phyloP scores from a whole-genome alignment of 495 filamentous ascomycete genomes.

The Staphylotrichum longicolle region DNA sequence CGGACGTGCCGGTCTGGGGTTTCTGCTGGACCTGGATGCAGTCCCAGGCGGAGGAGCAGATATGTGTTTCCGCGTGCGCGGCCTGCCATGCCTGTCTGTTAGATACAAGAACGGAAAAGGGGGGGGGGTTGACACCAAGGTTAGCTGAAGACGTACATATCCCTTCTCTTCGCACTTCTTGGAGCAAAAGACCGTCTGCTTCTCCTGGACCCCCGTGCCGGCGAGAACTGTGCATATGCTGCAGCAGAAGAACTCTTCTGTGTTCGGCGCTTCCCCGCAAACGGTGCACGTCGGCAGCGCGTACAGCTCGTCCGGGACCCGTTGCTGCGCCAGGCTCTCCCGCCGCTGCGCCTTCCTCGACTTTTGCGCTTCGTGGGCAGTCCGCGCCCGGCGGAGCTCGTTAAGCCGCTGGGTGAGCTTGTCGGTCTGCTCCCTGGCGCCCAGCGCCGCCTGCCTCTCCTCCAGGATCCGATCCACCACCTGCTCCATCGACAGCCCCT shows the following conservation, averaged over 20 bases:
- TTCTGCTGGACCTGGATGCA: slow-evolving; percentile 23
- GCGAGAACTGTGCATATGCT: slow-evolving; percentile 41
- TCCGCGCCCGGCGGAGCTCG: slow-evolving; percentile 43
- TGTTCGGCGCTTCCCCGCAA: slow-evolving; percentile 33
- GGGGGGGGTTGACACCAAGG: not conserved
- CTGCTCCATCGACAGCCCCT: slow-evolving; percentile 35
- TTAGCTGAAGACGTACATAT: slow-evolving; percentile 36
- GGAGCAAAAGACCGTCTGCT: slow-evolving; percentile 45
- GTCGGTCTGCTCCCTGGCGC: slow-evolving; percentile 37
- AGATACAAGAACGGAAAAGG: not conserved
- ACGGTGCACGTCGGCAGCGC: slow-evolving; percentile 39
- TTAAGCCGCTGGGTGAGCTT: slow-evolving; percentile 39
- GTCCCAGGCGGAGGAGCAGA: slow-evolving; percentile 25
- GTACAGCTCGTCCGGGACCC: slow-evolving; percentile 32
- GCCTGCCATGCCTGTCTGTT: slow-evolving; percentile 9
- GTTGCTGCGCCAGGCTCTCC: slow-evolving; percentile 24
- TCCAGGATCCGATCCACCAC: slow-evolving; percentile 39
- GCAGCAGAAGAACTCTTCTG: slow-evolving; percentile 38
- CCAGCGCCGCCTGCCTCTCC: slow-evolving; percentile 35
- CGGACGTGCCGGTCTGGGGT: not conserved
- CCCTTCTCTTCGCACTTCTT: slow-evolving; percentile 40
- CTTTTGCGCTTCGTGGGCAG: slow-evolving; percentile 44
- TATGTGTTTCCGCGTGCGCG: slow-evolving; percentile 26
- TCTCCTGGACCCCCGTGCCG: slow-evolving; percentile 26
- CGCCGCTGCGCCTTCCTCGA: slow-evolving; percentile 34